These are phyloP conservation scores for Hemisphaericaspora subhashii DNA, from an alignment of 1,139 yeast species.

Conservation along the genomic window DNA sequence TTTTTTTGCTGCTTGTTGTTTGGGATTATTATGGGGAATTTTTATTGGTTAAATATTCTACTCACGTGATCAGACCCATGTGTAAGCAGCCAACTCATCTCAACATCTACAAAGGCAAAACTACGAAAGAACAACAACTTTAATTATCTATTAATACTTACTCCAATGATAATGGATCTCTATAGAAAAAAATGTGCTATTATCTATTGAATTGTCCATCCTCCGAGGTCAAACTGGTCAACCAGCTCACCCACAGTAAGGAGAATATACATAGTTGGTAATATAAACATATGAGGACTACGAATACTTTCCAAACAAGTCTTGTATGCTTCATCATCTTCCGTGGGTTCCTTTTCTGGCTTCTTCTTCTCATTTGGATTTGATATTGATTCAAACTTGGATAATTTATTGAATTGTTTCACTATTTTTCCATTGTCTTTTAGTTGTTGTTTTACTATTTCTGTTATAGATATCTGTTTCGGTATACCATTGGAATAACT, in stretches of 20 bases:
- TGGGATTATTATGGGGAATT: too few relatives aligned
- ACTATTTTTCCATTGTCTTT: constrained; percentile 2
- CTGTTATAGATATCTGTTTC: constrained; percentile 28
- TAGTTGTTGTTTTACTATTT: constrained; percentile 23
- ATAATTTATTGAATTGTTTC: constrained; percentile 14
- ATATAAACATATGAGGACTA: constrained; percentile 19
- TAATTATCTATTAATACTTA: too few relatives aligned
- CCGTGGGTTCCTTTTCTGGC: constrained; percentile 3
- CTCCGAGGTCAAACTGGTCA: constrained; percentile 7
- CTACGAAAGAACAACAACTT: too few relatives aligned
- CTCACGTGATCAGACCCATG: too few relatives aligned
- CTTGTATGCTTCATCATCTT: constrained; percentile 1
- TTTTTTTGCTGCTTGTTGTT: background rate
- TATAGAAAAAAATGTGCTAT: too few relatives aligned
- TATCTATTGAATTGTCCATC: constrained; percentile 18
- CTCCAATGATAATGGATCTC: too few relatives aligned
- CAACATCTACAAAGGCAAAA: too few relatives aligned
- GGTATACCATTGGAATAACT: constrained; percentile 22
- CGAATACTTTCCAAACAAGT: constrained; percentile 11
- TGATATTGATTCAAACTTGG: constrained; percentile 6
- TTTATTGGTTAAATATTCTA: too few relatives aligned
- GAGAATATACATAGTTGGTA: constrained; percentile 23
- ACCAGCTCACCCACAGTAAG: constrained; percentile 14
- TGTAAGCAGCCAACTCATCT: too few relatives aligned
- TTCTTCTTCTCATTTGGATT: constrained; percentile 14